Base-by-base conservation (phyloP, 2,329 filamentous ascomycete species). In the Didymella arachidicola region DNA sequence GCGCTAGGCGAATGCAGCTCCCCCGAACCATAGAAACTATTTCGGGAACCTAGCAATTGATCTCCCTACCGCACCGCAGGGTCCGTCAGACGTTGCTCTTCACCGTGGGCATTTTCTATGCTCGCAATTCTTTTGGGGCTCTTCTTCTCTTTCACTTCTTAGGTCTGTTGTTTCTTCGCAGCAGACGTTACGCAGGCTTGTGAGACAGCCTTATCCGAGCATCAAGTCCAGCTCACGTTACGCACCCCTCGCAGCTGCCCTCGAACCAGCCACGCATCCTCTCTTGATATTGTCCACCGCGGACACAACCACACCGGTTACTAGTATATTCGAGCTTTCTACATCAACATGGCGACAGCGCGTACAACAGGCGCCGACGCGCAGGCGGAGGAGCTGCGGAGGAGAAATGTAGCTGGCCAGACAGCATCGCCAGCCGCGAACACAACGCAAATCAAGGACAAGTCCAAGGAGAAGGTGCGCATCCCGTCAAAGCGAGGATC, bases 391-490 rank as follows among this genome's bases (percentile, higher is more conserved):
- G 79, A 79, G 65, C 69, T 81, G 67, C 74, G 79, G 70, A 79
- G 78, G 66, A 79, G 80, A 71, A 80, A 79, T 71, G 77, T 79
- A 19, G 67, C 74, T 54, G 63, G 65, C 49, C 69, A 72, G 61
- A 53, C 64, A 57, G 56, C 71, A 52, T 51, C 69, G 43, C 66
- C 72, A 18, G 72, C 75, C 46, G 73, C 70, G 45, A 64, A 65
- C 60, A 62, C 63, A 49, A 64, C 72, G 61, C 77, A 68, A 61
- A 65, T 73, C 51, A 71, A 76, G 50, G 78, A 82, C 71, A 82
- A 82, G 75, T 78, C 75, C 14, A 81, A 82, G 70, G 71, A 80
- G 59, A 79, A 82, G 79, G 80, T 82, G 71, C 46, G 70, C 47
- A 42, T 3, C 32, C 18, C 30, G 22, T 12, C 41, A 39, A 18